A percentile compares a stretch with the other conserved stretches of the same genome.
Evolutionary conservation across 768 basidiomycete genomes (phyloP).

Genomic region (Amylocystis lapponica): DNA sequence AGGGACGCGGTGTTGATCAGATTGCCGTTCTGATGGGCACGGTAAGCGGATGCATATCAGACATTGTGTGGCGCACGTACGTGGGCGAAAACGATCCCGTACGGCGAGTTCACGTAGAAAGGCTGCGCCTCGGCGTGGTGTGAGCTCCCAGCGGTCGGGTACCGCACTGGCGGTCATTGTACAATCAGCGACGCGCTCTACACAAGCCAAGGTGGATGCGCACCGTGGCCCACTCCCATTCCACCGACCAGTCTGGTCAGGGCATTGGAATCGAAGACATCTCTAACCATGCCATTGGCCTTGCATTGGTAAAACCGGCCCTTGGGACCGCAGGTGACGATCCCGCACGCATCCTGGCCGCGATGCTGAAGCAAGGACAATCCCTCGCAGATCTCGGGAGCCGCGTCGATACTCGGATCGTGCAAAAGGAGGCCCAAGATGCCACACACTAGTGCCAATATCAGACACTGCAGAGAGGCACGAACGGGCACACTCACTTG

Average conservation of each 20-base stretch:
- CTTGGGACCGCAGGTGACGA: constrained; percentile 92
- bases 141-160: constrained; percentile 97
- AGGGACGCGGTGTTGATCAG: constrained; percentile 87
- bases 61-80: constrained; percentile 33
- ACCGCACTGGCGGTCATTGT: constrained; percentile 60
- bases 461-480: neutral
- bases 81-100: constrained; percentile 97
- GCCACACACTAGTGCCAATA: constrained; percentile 94
- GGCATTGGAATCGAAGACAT: constrained; percentile 83
- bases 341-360: constrained; percentile 97
- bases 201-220: constrained; percentile 13
- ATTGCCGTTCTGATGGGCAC: constrained; percentile 79
- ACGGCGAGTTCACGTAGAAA: constrained; percentile 99
- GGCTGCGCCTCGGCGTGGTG: constrained; percentile 97
- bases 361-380: constrained; percentile 94
- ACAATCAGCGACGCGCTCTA: neutral
- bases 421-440: constrained; percentile 85
- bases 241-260: constrained; percentile 77
- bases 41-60: constrained; percentile 1
- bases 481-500: neutral
- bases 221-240: constrained; percentile 98
- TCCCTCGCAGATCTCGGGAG: constrained; percentile 88
- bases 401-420: constrained; percentile 68
- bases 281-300: constrained; percentile 98
- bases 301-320: constrained; percentile 98